These are phyloP conservation scores for Tubosaeta brunneosetosa DNA, from an alignment of 768 basidiomycete species.

Conservation along the genomic window DNA sequence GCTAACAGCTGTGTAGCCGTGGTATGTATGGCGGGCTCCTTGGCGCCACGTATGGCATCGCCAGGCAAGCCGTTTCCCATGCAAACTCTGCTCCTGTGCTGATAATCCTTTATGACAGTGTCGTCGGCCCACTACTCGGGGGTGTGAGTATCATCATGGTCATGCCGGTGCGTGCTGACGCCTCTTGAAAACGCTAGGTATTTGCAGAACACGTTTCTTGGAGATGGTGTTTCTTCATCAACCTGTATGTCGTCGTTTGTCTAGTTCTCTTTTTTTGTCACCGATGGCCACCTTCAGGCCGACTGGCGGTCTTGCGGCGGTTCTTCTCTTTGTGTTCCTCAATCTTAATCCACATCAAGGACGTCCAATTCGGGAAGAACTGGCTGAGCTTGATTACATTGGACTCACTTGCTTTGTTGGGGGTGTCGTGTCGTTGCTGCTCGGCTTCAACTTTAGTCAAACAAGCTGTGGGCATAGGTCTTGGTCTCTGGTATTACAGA, in stretches of 20 bases:
- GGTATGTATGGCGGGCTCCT: slow-evolving; percentile 72
- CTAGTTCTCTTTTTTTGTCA: neutral
- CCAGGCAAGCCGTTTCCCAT: slow-evolving; percentile 30
- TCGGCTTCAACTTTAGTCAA: slow-evolving; percentile 73
- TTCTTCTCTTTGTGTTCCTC: slow-evolving; percentile 65
- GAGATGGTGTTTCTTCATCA: slow-evolving; percentile 85
- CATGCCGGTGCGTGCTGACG: slow-evolving; percentile 1
- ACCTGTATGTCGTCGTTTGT: slow-evolving; percentile 44
- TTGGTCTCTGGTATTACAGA: neutral
- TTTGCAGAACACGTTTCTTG: slow-evolving; percentile 73
- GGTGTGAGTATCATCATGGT: slow-evolving; percentile 46
- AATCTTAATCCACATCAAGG: slow-evolving; percentile 73
- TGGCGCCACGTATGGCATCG: slow-evolving; percentile 74
- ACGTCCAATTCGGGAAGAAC: slow-evolving; percentile 52
- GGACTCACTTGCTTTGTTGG: slow-evolving; percentile 59
- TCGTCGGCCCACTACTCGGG: slow-evolving; percentile 75
- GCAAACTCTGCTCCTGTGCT: neutral
- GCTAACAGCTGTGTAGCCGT: slow-evolving; percentile 40
- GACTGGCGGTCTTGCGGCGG: slow-evolving; percentile 62
- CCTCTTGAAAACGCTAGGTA: slow-evolving; percentile 34
- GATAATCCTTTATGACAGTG: slow-evolving; percentile 30
- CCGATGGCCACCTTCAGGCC: slow-evolving; percentile 42
- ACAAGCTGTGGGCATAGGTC: slow-evolving; percentile 48
- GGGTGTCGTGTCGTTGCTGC: slow-evolving; percentile 62
- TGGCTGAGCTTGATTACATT: slow-evolving; percentile 66